A percentile compares a stretch with the other conserved stretches of the same genome.
Evolutionary conservation across 2,329 filamentous ascomycete species (phyloP).

Genomic region (Talaromyces sp.): DNA sequence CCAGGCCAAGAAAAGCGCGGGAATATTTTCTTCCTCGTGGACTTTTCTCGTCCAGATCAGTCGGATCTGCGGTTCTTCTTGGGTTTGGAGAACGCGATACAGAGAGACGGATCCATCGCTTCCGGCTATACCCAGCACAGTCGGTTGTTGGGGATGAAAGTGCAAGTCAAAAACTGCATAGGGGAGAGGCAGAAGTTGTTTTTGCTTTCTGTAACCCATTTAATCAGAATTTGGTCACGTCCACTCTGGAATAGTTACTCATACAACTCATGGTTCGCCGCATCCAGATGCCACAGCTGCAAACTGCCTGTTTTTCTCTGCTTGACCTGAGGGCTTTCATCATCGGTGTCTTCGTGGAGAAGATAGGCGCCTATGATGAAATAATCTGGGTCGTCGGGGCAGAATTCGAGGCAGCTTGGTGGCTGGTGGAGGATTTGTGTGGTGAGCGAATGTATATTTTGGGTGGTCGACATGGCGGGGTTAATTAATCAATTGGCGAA

Average conservation of each 20-base stretch:
- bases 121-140: conserved; percentile 68
- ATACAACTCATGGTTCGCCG: conserved; percentile 25
- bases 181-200: conserved; percentile 59
- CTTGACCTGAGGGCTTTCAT: conserved; percentile 23
- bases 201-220: conserved; percentile 41
- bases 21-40: conserved; percentile 51
- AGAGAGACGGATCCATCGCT: conserved; percentile 56
- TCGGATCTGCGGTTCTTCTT: conserved; percentile 13
- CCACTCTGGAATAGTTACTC: conserved; percentile 9
- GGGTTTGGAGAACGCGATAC: conserved; percentile 27
- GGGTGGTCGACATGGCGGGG: not conserved
- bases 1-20: conserved; percentile 73
- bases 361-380: conserved; percentile 84
- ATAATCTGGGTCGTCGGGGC: conserved; percentile 50
- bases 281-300: conserved; percentile 57
- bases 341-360: conserved; percentile 41
- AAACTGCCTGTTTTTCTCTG: conserved; percentile 72
- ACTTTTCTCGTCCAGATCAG: conserved; percentile 44
- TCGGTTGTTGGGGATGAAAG: conserved; percentile 59
- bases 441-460: conserved; percentile 19
- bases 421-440: conserved; percentile 39
- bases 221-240: too few species aligned
- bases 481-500: too few species aligned
- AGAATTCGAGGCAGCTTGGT: conserved; percentile 43
- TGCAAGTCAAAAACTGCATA: conserved; percentile 82